Percentiles rank a stretch among this genome's conserved stretches.
These are phyloP conservation scores for Leccinum solheimii DNA, from an alignment of 1,284 basidiomycete genomes.

Conservation along the genomic window DNA sequence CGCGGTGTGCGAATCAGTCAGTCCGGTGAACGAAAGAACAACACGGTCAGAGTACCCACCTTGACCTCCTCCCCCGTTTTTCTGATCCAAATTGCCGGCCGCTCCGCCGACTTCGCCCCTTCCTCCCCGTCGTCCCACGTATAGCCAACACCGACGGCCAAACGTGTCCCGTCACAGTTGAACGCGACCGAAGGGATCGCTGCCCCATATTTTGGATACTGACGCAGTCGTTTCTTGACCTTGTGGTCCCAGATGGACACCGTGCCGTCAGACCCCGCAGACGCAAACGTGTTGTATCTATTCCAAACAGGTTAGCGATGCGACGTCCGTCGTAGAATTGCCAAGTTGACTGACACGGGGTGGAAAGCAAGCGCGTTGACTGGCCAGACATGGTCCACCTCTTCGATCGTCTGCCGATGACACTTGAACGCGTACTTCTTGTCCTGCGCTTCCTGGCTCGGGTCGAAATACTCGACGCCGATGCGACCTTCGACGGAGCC, in stretches of 20 bases:
- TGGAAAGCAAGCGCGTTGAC: constrained; percentile 96
- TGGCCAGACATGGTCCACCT: constrained; percentile 98
- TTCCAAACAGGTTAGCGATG: not conserved
- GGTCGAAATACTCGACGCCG: constrained; percentile 96
- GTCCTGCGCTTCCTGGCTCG: constrained; percentile 71
- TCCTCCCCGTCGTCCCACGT: constrained; percentile 85
- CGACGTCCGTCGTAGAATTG: not conserved
- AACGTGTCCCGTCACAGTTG: constrained; percentile 77
- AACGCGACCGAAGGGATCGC: constrained; percentile 78
- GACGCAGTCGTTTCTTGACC: constrained; percentile 92
- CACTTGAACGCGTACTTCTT: constrained; percentile 99
- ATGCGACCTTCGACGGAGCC: constrained; percentile 95
- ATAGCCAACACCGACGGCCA: constrained; percentile 84
- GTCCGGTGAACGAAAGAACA: not conserved
- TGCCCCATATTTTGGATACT: constrained; percentile 78
- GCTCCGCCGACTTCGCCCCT: constrained; percentile 52
- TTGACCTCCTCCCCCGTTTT: constrained; percentile 65
- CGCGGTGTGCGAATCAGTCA: not conserved
- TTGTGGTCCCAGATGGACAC: constrained; percentile 97
- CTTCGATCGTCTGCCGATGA: constrained; percentile 87
- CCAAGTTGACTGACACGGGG: constrained; percentile 57
- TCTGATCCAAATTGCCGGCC: constrained; percentile 48
- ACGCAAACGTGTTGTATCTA: constrained; percentile 93
- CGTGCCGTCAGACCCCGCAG: constrained; percentile 88
- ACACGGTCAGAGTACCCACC: constrained; percentile 32